A percentile compares a stretch with the other conserved stretches of the same genome.
These are phyloP conservation scores for Xerocomus spinulosus DNA, from an alignment of 768 basidiomycete species.

Conservation along the genomic window DNA sequence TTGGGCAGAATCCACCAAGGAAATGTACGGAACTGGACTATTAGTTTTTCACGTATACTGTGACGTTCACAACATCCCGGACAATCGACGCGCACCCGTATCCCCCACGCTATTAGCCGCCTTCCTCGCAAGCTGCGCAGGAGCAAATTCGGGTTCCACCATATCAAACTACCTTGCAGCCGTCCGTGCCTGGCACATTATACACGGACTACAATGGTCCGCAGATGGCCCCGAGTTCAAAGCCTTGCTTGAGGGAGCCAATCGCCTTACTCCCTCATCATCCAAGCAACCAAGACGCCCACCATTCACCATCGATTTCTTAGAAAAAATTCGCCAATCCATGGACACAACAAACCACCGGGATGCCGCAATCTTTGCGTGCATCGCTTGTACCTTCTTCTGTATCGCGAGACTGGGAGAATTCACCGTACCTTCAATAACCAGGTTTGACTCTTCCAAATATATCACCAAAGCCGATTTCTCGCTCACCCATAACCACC, in stretches of 20 bases:
- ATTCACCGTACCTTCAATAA: too few species aligned
- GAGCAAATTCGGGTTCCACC: constrained; percentile 26
- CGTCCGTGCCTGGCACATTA: constrained; percentile 43
- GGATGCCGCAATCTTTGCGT: too few species aligned
- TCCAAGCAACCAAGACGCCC: constrained; percentile 12
- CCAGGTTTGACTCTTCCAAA: too few species aligned
- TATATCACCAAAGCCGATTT: too few species aligned
- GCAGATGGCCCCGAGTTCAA: not conserved
- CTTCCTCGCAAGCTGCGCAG: constrained; percentile 33
- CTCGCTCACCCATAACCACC: too few species aligned
- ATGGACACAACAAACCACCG: too few species aligned
- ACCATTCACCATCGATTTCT: too few species aligned
- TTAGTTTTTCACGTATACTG: constrained; percentile 40
- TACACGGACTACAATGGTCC: constrained; percentile 8
- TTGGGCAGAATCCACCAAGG: constrained; percentile 30
- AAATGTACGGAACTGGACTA: constrained; percentile 37
- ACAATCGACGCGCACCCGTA: constrained; percentile 31
- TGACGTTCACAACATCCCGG: constrained; percentile 30
- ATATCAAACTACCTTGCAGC: constrained; percentile 38
- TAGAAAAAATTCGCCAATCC: too few species aligned
- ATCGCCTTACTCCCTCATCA: not conserved
- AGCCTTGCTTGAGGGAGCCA: not conserved
- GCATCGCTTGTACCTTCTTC: too few species aligned
- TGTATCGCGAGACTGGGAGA: too few species aligned
- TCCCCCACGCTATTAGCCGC: constrained; percentile 19